These are phyloP conservation scores for Euclidium syriacum DNA, from an alignment of 345 rosid genomes.

Conservation along the genomic window DNA sequence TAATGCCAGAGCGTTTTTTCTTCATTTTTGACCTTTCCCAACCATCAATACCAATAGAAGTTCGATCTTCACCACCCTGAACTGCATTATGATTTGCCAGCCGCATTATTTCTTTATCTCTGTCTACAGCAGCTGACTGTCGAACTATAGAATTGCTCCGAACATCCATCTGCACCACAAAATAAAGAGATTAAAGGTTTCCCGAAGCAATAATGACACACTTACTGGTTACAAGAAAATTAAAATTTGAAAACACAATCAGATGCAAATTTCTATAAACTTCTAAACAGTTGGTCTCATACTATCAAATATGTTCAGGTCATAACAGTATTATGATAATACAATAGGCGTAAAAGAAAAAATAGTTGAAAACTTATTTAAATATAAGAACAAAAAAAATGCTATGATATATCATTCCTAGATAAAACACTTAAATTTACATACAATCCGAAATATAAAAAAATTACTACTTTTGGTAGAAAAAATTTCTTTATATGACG, in stretches of 20 bases:
- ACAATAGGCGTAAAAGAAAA: not conserved
- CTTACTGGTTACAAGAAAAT: not conserved
- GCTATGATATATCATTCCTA: not conserved
- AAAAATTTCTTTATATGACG: not conserved
- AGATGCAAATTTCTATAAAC: not conserved
- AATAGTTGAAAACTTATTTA: not conserved
- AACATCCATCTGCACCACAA: constrained; percentile 53
- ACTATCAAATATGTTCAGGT: not conserved
- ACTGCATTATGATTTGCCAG: constrained; percentile 48
- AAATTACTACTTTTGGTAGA: not conserved
- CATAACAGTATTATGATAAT: not conserved
- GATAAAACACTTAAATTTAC: constrained; percentile 6
- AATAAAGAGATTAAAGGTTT: constrained; percentile 19
- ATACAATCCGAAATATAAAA: not conserved
- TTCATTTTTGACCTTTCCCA: constrained; percentile 94
- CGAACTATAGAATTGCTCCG: constrained; percentile 58
- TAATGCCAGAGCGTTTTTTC: constrained; percentile 88
- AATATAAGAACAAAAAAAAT: not conserved
- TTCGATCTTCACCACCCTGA: constrained; percentile 77
- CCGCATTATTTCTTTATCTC: constrained; percentile 62
- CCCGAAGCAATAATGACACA: not conserved
- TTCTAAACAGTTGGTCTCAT: not conserved
- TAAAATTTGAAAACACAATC: not conserved
- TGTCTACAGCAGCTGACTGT: constrained; percentile 55
- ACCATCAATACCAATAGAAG: constrained; percentile 65